Conservation (phyloP, 1,139 yeast genomes). For the Candida tunisiensis region DNA sequence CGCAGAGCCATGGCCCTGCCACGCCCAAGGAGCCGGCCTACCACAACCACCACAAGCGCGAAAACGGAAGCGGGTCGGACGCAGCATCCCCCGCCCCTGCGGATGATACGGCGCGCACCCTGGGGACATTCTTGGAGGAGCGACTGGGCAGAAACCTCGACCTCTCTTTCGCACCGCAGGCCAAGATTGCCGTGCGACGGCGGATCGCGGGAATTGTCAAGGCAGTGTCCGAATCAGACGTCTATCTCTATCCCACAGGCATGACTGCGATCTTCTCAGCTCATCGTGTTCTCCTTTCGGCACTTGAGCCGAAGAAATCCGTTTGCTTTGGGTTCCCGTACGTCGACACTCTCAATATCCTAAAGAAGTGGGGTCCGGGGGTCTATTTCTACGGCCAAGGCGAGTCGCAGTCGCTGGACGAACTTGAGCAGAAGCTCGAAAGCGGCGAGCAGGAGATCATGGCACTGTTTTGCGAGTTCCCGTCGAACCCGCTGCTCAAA, state of each 20-base stretch:
- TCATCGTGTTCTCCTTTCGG: slow-evolving; percentile 41
- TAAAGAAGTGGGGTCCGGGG: slow-evolving; percentile 75
- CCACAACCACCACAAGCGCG: slow-evolving; percentile 3
- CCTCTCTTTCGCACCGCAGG: slow-evolving; percentile 54
- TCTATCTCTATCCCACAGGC: slow-evolving; percentile 75
- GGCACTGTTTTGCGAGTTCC: slow-evolving; percentile 79
- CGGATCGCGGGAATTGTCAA: slow-evolving; percentile 52
- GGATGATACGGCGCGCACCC: no score
- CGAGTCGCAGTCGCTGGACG: slow-evolving; percentile 52
- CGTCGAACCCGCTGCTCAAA: slow-evolving; percentile 77
- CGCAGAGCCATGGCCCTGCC: slow-evolving; percentile 14
- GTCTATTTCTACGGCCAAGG: slow-evolving; percentile 75
- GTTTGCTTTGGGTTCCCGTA: slow-evolving; percentile 94
- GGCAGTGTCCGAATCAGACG: slow-evolving; percentile 38
- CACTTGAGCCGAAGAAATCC: slow-evolving; percentile 28
- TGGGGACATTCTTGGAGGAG: slow-evolving; percentile 72
- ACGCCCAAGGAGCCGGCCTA: slow-evolving; percentile 10
- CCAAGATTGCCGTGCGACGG: slow-evolving; percentile 55
- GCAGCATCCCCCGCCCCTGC: no score
- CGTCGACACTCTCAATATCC: slow-evolving; percentile 75
- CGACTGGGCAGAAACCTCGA: slow-evolving; percentile 83
- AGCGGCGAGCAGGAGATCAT: slow-evolving; percentile 42
- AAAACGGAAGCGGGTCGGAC: slow-evolving; percentile 20
- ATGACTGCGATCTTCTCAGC: slow-evolving; percentile 86
- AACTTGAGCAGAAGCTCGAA: slow-evolving; percentile 42